Conservation (phyloP, 2,329 filamentous ascomycete genomes). For the Trichothecium sympodiale region DNA sequence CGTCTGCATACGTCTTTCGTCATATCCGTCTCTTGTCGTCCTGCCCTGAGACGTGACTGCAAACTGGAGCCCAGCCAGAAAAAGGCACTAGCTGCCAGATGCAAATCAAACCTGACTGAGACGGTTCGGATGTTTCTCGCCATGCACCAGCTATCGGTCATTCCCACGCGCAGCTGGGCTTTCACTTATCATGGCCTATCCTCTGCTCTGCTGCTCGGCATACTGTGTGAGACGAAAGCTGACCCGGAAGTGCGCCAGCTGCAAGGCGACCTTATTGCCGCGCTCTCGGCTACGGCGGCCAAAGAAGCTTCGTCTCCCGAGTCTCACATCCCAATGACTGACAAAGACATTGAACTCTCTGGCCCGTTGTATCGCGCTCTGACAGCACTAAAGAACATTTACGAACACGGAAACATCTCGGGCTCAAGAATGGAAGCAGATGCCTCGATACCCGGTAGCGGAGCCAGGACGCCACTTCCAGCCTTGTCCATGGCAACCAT, state of each 20-base stretch:
- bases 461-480: constrained; percentile 29
- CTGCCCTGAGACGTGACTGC: constrained; percentile 45
- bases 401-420: constrained; percentile 50
- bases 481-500: constrained; percentile 10
- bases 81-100: constrained; percentile 42
- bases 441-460: constrained; percentile 33
- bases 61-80: constrained; percentile 41
- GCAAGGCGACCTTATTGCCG: constrained; percentile 52
- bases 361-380: constrained; percentile 51
- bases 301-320: constrained; percentile 47
- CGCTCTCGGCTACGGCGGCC: constrained; percentile 51
- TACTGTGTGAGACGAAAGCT: constrained; percentile 50
- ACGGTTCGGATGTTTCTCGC: constrained; percentile 59
- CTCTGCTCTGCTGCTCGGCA: constrained; percentile 52
- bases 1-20: constrained; percentile 56
- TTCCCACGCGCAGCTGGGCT: constrained; percentile 56
- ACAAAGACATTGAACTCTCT: constrained; percentile 50
- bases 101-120: constrained; percentile 51
- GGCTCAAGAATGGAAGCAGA: constrained; percentile 39
- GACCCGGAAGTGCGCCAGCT: constrained; percentile 53
- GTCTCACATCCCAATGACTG: constrained; percentile 40
- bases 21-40: constrained; percentile 53
- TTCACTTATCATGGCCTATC: constrained; percentile 59
- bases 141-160: constrained; percentile 57
- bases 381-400: constrained; percentile 52